Percentiles rank a stretch among this genome's conserved stretches.
Conservation (phyloP, 2,329 filamentous ascomycete species). For the Cercospora citrullina region DNA sequence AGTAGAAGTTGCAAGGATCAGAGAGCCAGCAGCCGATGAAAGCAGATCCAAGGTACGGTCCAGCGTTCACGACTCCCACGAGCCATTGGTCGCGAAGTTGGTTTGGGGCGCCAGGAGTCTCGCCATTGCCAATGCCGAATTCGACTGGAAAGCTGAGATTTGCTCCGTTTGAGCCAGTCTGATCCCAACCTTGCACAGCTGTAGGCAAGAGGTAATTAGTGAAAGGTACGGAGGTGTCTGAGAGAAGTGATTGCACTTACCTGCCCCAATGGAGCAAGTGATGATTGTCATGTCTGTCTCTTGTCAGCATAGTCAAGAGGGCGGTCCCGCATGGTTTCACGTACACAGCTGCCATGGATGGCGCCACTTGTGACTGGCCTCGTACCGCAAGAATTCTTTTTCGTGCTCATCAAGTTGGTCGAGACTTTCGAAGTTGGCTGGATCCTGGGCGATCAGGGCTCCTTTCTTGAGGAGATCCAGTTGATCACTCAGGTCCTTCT, state of each 20-base stretch:
- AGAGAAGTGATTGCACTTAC: neutral
- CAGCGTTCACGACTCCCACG: constrained; percentile 67
- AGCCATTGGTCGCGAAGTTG: constrained; percentile 56
- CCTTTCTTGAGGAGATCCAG: constrained; percentile 49
- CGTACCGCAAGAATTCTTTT: constrained; percentile 45
- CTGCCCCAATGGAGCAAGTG: constrained; percentile 53
- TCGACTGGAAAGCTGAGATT: constrained; percentile 52
- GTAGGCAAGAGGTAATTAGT: constrained; percentile 35
- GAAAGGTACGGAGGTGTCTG: neutral
- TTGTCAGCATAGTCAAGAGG: neutral
- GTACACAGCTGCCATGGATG: constrained; percentile 48
- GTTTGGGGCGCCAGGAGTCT: constrained; percentile 31
- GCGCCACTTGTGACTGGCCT: constrained; percentile 52
- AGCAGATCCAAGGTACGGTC: constrained; percentile 52
- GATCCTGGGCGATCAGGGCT: constrained; percentile 53
- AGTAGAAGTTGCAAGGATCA: constrained; percentile 47
- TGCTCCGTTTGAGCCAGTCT: constrained; percentile 49
- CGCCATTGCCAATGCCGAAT: constrained; percentile 35
- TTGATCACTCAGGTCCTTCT: constrained; percentile 45
- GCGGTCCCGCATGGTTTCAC: neutral
- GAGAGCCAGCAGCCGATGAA: constrained; percentile 32
- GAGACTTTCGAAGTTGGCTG: constrained; percentile 47
- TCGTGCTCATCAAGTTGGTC: constrained; percentile 48
- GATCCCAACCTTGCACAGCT: constrained; percentile 44
- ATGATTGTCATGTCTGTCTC: constrained; percentile 49